Base-by-base conservation (phyloP, 78 protist genomes). In the Dictyostelium discoideum region DNA sequence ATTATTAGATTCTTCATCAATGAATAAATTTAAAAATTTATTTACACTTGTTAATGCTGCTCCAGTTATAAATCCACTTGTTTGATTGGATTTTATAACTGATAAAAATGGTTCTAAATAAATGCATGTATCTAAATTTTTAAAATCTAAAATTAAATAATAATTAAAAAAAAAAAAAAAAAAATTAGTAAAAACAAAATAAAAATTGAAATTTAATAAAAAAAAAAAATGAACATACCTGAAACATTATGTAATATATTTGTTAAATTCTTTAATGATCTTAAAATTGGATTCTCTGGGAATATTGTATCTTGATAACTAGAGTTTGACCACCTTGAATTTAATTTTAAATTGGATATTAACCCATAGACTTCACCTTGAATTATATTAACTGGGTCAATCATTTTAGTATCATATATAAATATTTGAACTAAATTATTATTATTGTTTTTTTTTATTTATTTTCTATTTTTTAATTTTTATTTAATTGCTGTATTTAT, bases 31-130 rank as follows among this genome's bases (percentile, higher is more conserved):
- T 44, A 98, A 74, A 84, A 98, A 97, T 74, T 97, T 97, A 86
- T 92, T 48, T 14, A 98, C 89, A 26, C 98, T 95, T 4, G 96
- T 80, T 20, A 98, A 96, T 2, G 99, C 98, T 7, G 96, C 97
- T 16, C 98, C 98, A 8, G 99, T 98, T 57, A 97, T 98, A 39
- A 98, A 98, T 14, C 98, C 99, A 13, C 97, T 90, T 3, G 98
- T 97, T 39, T 85, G 96, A 44, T 96, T 93, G 14, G 98, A 96
- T 42, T 92, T 69, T 3, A 98, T 96, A 5, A 98, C 98, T 46
- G 89, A 92, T 42, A 98, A 73, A 60, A 98, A 98, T 60, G 99
- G 98, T 29, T 90, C 86, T 44, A 96, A 87, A 80, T 90, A 95
- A 40, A 50, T 24, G 24, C 84, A 69, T 46, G 97, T 87, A 76